These are phyloP conservation scores for Wallacemonas collosoma DNA, from an alignment of 208 protist genomes.

Conservation along the genomic window DNA sequence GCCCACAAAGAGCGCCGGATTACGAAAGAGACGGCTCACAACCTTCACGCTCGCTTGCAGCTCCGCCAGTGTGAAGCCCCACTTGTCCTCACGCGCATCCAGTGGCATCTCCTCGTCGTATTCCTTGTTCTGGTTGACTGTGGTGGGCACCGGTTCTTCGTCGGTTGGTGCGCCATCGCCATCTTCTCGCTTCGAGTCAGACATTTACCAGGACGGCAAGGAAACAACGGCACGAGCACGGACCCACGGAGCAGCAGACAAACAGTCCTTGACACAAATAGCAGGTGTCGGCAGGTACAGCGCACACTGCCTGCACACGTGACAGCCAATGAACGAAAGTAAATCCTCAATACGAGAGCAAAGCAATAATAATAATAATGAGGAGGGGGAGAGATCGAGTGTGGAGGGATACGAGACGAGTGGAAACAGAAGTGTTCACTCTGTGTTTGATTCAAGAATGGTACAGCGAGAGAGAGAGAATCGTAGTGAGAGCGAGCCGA, in stretches of 20 bases:
- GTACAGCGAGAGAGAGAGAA: too few species aligned
- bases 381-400: too few species aligned
- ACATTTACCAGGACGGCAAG: neutral
- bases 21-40: constrained; percentile 70
- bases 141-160: constrained; percentile 17
- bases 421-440: too few species aligned
- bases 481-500: too few species aligned
- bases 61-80: constrained; percentile 86
- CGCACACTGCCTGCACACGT: too few species aligned
- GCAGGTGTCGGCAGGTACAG: too few species aligned
- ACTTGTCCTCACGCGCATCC: constrained; percentile 64
- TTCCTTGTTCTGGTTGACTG: constrained; percentile 17
- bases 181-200: neutral
- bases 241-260: neutral
- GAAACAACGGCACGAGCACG: neutral
- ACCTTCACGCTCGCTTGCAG: constrained; percentile 75
- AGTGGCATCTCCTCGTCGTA: constrained; percentile 50
- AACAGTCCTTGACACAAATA: neutral
- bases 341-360: too few species aligned
- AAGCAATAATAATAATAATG: too few species aligned
- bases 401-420: too few species aligned
- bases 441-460: too few species aligned
- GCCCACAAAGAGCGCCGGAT: constrained; percentile 82
- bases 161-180: constrained; percentile 4
- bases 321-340: too few species aligned